phyloP scores from a whole-genome alignment of 345 rosid genomes.

The Gossypioides kirkii region DNA sequence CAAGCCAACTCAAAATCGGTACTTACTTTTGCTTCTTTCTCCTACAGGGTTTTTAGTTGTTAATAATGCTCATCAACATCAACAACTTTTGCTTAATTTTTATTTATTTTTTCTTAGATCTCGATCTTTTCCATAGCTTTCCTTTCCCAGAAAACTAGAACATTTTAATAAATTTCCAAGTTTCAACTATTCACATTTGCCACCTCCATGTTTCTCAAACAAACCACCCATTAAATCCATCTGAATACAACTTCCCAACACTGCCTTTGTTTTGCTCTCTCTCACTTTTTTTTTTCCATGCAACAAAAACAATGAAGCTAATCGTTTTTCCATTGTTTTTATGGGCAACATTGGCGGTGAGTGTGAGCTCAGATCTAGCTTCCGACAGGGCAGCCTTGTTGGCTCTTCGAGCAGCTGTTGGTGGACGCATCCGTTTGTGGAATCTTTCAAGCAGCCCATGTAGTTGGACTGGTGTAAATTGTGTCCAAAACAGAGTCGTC shows the following conservation, averaged over 20 bases:
- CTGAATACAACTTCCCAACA: neutral
- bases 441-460: conserved; percentile 53
- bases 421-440: conserved; percentile 75
- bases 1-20: conserved; percentile 6
- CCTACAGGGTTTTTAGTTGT: neutral
- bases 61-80: neutral
- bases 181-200: neutral
- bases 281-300: neutral
- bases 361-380: conserved; percentile 57
- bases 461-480: conserved; percentile 67
- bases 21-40: neutral
- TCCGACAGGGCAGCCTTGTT: conserved; percentile 69
- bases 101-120: no score
- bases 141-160: neutral
- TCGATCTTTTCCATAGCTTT: neutral
- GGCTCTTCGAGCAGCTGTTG: conserved; percentile 58
- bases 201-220: neutral
- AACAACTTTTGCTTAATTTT: neutral
- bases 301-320: conserved; percentile 28
- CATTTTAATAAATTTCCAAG: neutral
- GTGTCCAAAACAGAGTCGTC: conserved; percentile 44
- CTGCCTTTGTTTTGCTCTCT: no score
- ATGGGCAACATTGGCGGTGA: conserved; percentile 16
- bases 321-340: neutral
- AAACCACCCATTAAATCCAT: neutral